Evolutionary conservation across 163 green algal genomes (phyloP).

Genomic region (Trebouxiophyceae sp.): DNA sequence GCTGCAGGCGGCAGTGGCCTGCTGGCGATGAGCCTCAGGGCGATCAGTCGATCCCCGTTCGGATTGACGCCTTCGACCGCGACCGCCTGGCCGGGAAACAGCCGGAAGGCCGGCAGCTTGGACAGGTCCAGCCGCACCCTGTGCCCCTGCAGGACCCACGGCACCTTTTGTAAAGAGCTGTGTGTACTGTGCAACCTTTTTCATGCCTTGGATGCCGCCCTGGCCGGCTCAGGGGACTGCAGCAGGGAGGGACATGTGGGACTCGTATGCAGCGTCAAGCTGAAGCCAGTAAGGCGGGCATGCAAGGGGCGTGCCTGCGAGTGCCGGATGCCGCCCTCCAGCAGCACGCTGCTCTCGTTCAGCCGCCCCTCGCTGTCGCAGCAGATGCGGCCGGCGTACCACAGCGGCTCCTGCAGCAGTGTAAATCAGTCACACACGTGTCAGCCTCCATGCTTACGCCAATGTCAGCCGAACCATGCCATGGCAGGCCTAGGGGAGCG

Average conservation of each 20-base stretch:
- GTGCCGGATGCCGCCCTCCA: conserved; percentile 56
- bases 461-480: background rate
- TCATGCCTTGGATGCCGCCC: background rate
- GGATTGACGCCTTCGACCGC: conserved; percentile 63
- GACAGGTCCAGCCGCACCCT: conserved; percentile 57
- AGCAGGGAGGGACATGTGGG: background rate
- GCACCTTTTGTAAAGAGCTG: no score
- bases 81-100: conserved; percentile 67
- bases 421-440: background rate
- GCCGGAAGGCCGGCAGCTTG: conserved; percentile 31
- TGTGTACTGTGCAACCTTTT: no score
- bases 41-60: conserved; percentile 56
- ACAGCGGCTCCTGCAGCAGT: conserved; percentile 36
- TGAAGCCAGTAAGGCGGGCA: no score
- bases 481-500: background rate
- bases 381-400: conserved; percentile 60
- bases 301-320: conserved; percentile 18
- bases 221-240: background rate
- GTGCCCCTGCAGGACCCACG: conserved; percentile 26
- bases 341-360: conserved; percentile 55
- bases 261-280: background rate
- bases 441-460: background rate
- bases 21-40: conserved; percentile 40
- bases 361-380: conserved; percentile 54
- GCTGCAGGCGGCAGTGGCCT: no score